A percentile compares a stretch with the other conserved stretches of the same genome.
phyloP scores from a whole-genome alignment of 768 basidiomycete species.

The Lentinus tigrinus region DNA sequence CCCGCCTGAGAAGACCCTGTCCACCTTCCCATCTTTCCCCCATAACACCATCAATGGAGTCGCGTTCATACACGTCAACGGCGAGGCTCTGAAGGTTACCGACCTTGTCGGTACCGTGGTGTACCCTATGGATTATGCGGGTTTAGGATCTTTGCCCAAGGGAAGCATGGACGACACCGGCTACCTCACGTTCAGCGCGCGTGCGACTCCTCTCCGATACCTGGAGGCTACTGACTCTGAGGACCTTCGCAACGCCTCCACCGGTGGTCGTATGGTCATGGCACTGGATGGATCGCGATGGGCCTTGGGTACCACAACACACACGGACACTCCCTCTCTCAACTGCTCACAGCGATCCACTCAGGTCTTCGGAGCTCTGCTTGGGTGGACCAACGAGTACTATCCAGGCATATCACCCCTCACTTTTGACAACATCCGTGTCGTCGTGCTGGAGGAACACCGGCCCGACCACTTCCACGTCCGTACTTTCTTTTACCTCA shows the following conservation, averaged over 20 bases:
- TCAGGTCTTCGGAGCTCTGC: not conserved
- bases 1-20: not conserved
- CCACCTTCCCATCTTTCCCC: conserved; percentile 10
- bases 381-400: conserved; percentile 5
- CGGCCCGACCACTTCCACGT: not conserved
- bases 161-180: conserved; percentile 10
- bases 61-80: not conserved
- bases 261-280: not conserved
- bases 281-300: conserved; percentile 2
- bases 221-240: no score
- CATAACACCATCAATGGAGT: not conserved
- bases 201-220: not conserved
- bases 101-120: not conserved
- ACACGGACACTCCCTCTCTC: not conserved
- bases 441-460: conserved; percentile 1
- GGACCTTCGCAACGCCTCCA: no score
- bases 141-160: conserved; percentile 3
- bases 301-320: not conserved
- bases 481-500: conserved; percentile 4
- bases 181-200: conserved; percentile 6
- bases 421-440: not conserved
- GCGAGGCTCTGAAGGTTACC: not conserved
- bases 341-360: not conserved
- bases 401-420: not conserved
- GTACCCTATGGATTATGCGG: conserved; percentile 5